phyloP scores from a whole-genome alignment of 1,284 basidiomycete genomes.

The Rhizoctonia solani region DNA sequence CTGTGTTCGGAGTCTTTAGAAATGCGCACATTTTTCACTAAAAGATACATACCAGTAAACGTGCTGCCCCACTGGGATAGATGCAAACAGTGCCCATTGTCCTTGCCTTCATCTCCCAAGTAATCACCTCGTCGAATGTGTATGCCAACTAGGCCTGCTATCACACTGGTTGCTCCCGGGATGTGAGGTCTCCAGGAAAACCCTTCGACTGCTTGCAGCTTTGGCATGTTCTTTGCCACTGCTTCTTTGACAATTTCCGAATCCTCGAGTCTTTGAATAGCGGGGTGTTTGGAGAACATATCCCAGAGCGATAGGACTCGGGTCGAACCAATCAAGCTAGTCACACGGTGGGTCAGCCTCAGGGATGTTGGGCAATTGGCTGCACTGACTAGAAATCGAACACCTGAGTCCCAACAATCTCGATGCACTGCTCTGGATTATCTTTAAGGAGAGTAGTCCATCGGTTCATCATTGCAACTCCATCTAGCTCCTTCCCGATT shows the following conservation, averaged over 20 bases:
- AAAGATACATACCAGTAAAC: constrained; percentile 7
- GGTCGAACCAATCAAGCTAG: constrained; percentile 48
- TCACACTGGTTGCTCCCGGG: neutral
- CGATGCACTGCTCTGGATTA: constrained; percentile 52
- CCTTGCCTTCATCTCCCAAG: constrained; percentile 21
- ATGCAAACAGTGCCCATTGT: constrained; percentile 20
- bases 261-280: constrained; percentile 50
- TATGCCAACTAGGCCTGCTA: constrained; percentile 43
- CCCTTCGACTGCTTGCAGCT: neutral
- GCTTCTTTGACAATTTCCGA: constrained; percentile 33
- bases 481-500: constrained; percentile 39
- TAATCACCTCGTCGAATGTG: constrained; percentile 52
- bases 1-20: constrained; percentile 41
- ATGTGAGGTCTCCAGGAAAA: constrained; percentile 10
- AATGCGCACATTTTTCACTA: constrained; percentile 41
- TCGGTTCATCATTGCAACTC: constrained; percentile 44
- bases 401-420: constrained; percentile 48
- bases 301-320: constrained; percentile 54
- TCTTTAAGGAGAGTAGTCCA: constrained; percentile 50
- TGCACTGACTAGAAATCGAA: constrained; percentile 52
- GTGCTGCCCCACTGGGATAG: constrained; percentile 29
- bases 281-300: constrained; percentile 51
- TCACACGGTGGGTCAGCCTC: neutral
- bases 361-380: neutral
- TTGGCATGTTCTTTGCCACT: constrained; percentile 34